phyloP scores from a whole-genome alignment of 2,329 filamentous ascomycete species.

The Lithohypha guttulata region DNA sequence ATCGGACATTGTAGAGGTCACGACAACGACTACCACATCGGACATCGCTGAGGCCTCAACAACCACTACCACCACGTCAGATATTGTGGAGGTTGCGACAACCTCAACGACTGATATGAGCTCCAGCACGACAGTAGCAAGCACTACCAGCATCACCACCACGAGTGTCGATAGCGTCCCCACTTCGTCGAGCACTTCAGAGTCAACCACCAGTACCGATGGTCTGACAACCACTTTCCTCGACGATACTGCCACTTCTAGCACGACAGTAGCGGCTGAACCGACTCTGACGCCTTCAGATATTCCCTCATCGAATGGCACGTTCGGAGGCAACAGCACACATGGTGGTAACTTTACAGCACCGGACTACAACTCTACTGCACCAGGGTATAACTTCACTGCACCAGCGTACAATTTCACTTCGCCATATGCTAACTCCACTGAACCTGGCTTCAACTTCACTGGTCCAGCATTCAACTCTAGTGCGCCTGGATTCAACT shows the following conservation, averaged over 20 bases:
- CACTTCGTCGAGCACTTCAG: too few species aligned
- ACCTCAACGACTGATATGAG: background rate
- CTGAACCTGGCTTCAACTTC: background rate
- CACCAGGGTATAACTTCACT: background rate
- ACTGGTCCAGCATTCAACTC: background rate
- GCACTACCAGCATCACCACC: too few species aligned
- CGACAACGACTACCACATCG: background rate
- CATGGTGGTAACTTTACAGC: background rate
- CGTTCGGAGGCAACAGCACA: too few species aligned
- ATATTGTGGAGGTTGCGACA: background rate
- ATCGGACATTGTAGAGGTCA: background rate
- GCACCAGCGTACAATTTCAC: background rate
- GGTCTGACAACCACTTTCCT: too few species aligned
- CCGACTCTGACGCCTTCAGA: too few species aligned
- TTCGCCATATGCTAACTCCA: background rate
- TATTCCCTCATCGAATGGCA: too few species aligned
- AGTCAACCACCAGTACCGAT: too few species aligned
- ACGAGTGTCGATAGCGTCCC: too few species aligned
- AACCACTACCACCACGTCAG: background rate
- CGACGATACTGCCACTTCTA: too few species aligned
- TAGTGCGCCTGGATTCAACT: background rate
- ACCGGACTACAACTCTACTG: background rate
- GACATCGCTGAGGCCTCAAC: background rate
- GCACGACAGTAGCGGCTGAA: too few species aligned
- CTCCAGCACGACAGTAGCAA: constrained; percentile 1